phyloP scores from a whole-genome alignment of 345 rosid species.

The Linum lewisii region DNA sequence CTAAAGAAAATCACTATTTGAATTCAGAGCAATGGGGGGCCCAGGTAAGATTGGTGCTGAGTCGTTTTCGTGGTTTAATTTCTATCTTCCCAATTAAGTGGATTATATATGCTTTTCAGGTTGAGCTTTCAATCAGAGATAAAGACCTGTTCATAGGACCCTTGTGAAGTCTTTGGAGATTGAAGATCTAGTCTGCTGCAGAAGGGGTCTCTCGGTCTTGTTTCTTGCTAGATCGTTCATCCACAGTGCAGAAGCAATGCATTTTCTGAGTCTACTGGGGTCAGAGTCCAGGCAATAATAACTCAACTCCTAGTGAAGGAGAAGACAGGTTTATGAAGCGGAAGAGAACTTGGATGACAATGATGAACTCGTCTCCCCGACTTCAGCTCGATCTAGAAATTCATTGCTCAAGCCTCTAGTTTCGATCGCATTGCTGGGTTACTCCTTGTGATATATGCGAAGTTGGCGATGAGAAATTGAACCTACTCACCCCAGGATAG shows the following conservation, averaged over 20 bases:
- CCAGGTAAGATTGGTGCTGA: slow-evolving; percentile 42
- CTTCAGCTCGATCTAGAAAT: slow-evolving; percentile 16
- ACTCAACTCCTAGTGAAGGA: slow-evolving; percentile 52
- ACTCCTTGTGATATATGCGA: slow-evolving; percentile 41
- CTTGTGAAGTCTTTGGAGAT: slow-evolving; percentile 85
- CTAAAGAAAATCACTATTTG: slow-evolving; percentile 61
- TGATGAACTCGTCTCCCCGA: slow-evolving; percentile 21
- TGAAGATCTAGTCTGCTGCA: slow-evolving; percentile 73
- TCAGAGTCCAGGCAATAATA: slow-evolving; percentile 27
- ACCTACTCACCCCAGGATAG: slow-evolving; percentile 48
- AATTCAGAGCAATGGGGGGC: slow-evolving; percentile 92
- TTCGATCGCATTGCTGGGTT: slow-evolving; percentile 64
- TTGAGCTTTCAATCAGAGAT: slow-evolving; percentile 69
- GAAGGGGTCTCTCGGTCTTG: slow-evolving; percentile 34
- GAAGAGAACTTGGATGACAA: slow-evolving; percentile 68
- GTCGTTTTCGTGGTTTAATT: slow-evolving; percentile 1
- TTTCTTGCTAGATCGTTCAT: slow-evolving; percentile 87
- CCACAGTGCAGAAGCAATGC: slow-evolving; percentile 37
- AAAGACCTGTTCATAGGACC: slow-evolving; percentile 84
- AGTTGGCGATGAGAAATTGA: slow-evolving; percentile 30
- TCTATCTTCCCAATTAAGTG: slow-evolving; percentile 14
- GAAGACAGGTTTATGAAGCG: slow-evolving; percentile 91
- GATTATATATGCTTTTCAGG: slow-evolving; percentile 36
- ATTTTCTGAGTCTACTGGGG: slow-evolving; percentile 31
- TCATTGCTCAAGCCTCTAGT: slow-evolving; percentile 46